Conservation (phyloP, 495 filamentous ascomycete genomes). For the Neurospora sp. region DNA sequence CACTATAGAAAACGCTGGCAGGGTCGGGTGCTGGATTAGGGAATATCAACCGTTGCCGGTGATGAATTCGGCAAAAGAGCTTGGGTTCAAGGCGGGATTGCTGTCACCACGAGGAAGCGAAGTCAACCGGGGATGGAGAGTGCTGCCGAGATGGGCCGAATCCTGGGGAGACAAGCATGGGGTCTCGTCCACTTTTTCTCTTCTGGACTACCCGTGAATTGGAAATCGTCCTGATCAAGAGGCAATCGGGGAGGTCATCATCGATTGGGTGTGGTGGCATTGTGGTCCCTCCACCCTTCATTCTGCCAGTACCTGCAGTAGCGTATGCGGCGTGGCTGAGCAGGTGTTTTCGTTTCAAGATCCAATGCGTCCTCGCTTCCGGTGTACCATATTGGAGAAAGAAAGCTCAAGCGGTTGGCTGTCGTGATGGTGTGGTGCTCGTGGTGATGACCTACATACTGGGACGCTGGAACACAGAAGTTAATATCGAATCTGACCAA, state of each 20-base stretch:
- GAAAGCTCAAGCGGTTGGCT: not conserved
- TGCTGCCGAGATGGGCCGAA: not conserved
- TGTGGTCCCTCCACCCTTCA: conserved; percentile 1
- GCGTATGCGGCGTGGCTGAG: conserved; percentile 11
- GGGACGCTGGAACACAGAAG: not conserved
- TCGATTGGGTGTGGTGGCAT: conserved; percentile 5
- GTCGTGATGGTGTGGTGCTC: not conserved
- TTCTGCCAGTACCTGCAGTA: conserved; percentile 8
- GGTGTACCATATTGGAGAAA: not conserved
- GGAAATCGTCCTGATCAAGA: not conserved
- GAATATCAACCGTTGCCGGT: not conserved
- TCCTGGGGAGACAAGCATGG: not conserved
- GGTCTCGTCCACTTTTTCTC: not conserved
- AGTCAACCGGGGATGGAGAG: not conserved
- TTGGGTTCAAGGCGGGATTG: not conserved
- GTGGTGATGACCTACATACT: not conserved
- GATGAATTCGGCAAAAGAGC: not conserved
- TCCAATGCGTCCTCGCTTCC: not conserved
- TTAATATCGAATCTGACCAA: not conserved
- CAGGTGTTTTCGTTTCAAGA: conserved; percentile 7
- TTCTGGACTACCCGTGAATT: not conserved
- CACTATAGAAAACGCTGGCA: not conserved
- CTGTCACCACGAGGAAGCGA: not conserved
- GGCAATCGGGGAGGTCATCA: not conserved
- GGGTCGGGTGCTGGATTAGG: not conserved